A percentile compares a stretch with the other conserved stretches of the same genome.
Conservation (phyloP, 148 eudicot genomes). For the Camellia lanceoleosa region DNA sequence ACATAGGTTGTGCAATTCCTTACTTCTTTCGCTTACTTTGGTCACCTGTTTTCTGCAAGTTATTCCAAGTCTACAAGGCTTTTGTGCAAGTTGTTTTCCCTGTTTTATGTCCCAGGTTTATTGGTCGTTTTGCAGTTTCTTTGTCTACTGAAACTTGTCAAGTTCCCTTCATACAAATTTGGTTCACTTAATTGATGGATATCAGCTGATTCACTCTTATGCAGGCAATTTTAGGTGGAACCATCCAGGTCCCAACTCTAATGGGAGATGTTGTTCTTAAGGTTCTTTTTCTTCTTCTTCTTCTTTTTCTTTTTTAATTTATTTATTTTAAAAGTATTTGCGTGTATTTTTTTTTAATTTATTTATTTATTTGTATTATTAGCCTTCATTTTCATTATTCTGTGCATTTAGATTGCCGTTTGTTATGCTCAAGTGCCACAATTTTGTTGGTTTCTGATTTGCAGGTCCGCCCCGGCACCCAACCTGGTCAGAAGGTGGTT, state of each 20-base stretch:
- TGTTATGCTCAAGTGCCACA: not conserved
- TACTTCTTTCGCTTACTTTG: not conserved
- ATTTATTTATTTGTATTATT: too few species aligned
- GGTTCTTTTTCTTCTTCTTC: slow-evolving; percentile 45
- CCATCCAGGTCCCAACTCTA: slow-evolving; percentile 90
- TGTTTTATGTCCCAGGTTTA: not conserved
- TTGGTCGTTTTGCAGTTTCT: not conserved
- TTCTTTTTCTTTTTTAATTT: not conserved
- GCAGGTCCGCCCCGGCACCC: slow-evolving; percentile 94
- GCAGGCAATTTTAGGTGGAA: slow-evolving; percentile 97
- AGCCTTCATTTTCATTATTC: not conserved
- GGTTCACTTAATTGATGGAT: slow-evolving; percentile 2
- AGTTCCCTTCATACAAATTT: not conserved
- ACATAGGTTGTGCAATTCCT: not conserved
- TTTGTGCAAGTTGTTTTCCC: not conserved
- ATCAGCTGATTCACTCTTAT: slow-evolving; percentile 4
- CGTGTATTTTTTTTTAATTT: not conserved
- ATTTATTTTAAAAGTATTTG: too few species aligned
- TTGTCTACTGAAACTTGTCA: not conserved
- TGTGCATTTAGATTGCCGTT: not conserved
- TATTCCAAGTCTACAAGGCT: not conserved
- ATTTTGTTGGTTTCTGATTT: slow-evolving; percentile 4
- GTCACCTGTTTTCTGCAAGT: not conserved
- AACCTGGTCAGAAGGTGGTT: slow-evolving; percentile 97
- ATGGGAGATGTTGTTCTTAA: slow-evolving; percentile 89